A percentile compares a stretch with the other conserved stretches of the same genome.
phyloP scores from a whole-genome alignment of 192 early-diverging fungal species.

The Thoreauomyces humboldtii region DNA sequence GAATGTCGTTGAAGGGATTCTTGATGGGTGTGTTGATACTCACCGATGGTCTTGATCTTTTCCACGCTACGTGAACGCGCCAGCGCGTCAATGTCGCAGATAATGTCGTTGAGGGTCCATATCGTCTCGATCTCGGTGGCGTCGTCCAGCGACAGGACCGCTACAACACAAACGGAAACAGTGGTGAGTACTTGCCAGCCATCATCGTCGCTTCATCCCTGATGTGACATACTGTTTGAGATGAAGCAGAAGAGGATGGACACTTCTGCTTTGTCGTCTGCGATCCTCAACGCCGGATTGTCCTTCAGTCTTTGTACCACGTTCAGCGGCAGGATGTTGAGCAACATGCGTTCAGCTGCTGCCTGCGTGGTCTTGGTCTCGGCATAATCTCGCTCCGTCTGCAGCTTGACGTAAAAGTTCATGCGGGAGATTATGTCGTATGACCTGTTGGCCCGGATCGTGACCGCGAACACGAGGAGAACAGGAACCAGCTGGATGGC shows the following conservation, averaged over 20 bases:
- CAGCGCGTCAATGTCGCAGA: constrained; percentile 40
- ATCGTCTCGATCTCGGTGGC: constrained; percentile 25
- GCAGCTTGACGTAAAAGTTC: constrained; percentile 28
- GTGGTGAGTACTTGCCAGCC: neutral
- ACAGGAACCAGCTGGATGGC: neutral
- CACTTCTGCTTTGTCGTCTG: constrained; percentile 30
- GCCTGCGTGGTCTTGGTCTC: constrained; percentile 26
- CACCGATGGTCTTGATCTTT: constrained; percentile 43
- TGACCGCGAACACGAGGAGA: constrained; percentile 3
- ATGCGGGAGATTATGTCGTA: constrained; percentile 20
- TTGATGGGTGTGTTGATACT: too few species aligned
- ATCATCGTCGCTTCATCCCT: neutral
- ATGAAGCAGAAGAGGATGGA: constrained; percentile 32
- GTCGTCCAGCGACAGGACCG: constrained; percentile 4
- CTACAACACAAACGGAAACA: neutral
- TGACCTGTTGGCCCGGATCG: constrained; percentile 14
- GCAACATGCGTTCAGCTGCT: constrained; percentile 29
- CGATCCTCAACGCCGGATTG: constrained; percentile 27
- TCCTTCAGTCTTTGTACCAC: constrained; percentile 29
- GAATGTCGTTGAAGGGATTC: neutral
- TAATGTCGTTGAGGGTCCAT: constrained; percentile 37
- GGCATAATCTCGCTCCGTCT: constrained; percentile 21
- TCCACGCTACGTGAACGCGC: constrained; percentile 19
- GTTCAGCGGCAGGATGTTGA: constrained; percentile 33
- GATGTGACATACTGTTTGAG: constrained; percentile 8